Conservation (phyloP, 148 eudicot species). For the Camellia sinensis region DNA sequence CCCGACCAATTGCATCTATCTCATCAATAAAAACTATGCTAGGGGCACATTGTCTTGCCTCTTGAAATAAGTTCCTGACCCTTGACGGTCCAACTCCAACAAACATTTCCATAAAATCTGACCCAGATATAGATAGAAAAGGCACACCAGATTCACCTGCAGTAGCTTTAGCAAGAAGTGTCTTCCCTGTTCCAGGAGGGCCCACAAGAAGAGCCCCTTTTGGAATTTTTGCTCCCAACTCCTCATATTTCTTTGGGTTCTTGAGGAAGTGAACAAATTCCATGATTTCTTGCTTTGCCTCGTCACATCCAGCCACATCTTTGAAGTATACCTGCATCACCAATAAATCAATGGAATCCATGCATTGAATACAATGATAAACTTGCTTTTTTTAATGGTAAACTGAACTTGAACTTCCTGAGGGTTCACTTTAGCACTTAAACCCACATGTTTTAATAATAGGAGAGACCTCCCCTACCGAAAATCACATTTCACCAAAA, state of each 20-base stretch:
- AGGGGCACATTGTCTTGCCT: slow-evolving; percentile 66
- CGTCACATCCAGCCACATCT: slow-evolving; percentile 75
- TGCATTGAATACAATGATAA: background rate
- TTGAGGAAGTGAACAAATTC: slow-evolving; percentile 61
- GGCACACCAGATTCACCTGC: slow-evolving; percentile 75
- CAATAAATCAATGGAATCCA: background rate
- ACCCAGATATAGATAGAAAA: slow-evolving; percentile 60
- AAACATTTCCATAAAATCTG: slow-evolving; percentile 81
- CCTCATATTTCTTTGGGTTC: slow-evolving; percentile 64
- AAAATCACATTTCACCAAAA: background rate
- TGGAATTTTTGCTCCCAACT: slow-evolving; percentile 66
- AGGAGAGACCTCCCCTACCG: background rate
- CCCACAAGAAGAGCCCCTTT: slow-evolving; percentile 73
- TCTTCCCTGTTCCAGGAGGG: slow-evolving; percentile 81
- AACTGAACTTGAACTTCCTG: background rate
- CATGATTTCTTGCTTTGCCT: slow-evolving; percentile 72
- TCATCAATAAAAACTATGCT: slow-evolving; percentile 71
- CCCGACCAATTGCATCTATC: slow-evolving; percentile 75
- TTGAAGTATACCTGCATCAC: slow-evolving; percentile 47
- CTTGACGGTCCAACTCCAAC: slow-evolving; percentile 74
- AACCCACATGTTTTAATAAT: background rate
- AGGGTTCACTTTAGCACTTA: background rate
- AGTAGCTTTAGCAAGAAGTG: slow-evolving; percentile 69
- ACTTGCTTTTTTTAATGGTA: background rate
- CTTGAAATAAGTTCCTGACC: slow-evolving; percentile 60